A percentile compares a stretch with the other conserved stretches of the same genome.
Evolutionary conservation across 345 rosid genomes (phyloP).

Genomic region (Mallotus nudiflorus): DNA sequence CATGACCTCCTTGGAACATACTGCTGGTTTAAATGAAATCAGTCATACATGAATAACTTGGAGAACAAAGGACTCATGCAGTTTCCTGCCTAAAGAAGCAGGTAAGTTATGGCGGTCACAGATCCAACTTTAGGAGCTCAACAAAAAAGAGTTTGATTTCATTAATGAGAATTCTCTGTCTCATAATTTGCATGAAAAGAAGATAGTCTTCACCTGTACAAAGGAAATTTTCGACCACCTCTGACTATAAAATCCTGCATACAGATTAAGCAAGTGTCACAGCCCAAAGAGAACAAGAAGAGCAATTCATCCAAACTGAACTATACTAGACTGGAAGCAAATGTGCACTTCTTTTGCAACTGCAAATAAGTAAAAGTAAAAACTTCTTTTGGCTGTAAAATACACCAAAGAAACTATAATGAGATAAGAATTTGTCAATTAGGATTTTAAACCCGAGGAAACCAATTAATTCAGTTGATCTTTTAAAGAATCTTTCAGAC

Average conservation of each 20-base stretch:
- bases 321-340: not conserved
- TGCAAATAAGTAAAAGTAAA: no score
- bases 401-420: no score
- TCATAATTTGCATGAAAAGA: not conserved
- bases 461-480: not conserved
- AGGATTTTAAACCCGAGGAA: not conserved
- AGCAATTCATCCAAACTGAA: not conserved
- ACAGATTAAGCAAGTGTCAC: slow-evolving; percentile 15
- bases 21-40: not conserved
- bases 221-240: slow-evolving; percentile 74
- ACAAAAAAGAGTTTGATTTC: not conserved
- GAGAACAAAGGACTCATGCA: not conserved
- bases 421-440: no score
- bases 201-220: slow-evolving; percentile 64
- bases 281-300: not conserved
- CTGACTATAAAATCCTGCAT: slow-evolving; percentile 77
- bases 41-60: not conserved
- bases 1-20: not conserved
- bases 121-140: not conserved
- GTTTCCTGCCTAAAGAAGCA: not conserved
- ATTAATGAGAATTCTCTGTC: not conserved
- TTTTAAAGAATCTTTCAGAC: not conserved
- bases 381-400: no score
- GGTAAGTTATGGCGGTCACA: not conserved
- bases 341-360: not conserved